A percentile compares a stretch with the other conserved stretches of the same genome.
Conservation (phyloP, 768 basidiomycete species). For the Psilocybe sp. region DNA sequence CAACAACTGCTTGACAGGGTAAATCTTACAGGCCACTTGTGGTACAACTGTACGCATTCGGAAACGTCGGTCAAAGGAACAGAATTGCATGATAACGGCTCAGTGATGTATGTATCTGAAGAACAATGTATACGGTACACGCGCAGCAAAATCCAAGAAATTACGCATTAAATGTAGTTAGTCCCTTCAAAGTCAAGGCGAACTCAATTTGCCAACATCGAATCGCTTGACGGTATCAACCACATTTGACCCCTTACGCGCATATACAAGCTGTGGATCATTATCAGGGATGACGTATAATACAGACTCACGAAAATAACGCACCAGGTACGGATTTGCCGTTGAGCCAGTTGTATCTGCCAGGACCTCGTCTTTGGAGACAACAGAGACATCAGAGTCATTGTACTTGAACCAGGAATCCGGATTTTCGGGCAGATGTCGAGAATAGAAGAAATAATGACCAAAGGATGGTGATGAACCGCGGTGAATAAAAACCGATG, state of each 20-base stretch:
- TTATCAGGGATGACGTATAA: neutral
- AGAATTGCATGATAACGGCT: neutral
- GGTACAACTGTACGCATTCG: no score
- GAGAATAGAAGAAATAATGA: slow-evolving; percentile 95
- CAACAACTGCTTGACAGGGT: no score
- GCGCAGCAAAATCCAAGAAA: slow-evolving; percentile 15
- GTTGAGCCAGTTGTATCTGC: slow-evolving; percentile 88
- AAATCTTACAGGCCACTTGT: no score
- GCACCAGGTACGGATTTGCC: slow-evolving; percentile 86
- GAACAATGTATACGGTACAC: slow-evolving; percentile 15
- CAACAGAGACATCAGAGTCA: slow-evolving; percentile 80
- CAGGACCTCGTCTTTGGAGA: slow-evolving; percentile 79
- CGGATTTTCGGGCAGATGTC: slow-evolving; percentile 74
- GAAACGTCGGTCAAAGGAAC: neutral
- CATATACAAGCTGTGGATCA: slow-evolving; percentile 69
- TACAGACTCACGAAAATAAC: slow-evolving; percentile 20
- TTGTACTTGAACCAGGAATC: slow-evolving; percentile 97
- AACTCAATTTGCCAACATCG: slow-evolving; percentile 28
- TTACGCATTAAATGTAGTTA: slow-evolving; percentile 1
- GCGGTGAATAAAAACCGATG: slow-evolving; percentile 93
- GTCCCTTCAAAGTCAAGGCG: slow-evolving; percentile 4
- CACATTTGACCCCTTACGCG: slow-evolving; percentile 73
- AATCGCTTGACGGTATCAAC: slow-evolving; percentile 81
- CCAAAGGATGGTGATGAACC: slow-evolving; percentile 85
- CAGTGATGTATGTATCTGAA: slow-evolving; percentile 8